Evolutionary conservation across 257 asterid species (phyloP).

Genomic region (Echium plantagineum): DNA sequence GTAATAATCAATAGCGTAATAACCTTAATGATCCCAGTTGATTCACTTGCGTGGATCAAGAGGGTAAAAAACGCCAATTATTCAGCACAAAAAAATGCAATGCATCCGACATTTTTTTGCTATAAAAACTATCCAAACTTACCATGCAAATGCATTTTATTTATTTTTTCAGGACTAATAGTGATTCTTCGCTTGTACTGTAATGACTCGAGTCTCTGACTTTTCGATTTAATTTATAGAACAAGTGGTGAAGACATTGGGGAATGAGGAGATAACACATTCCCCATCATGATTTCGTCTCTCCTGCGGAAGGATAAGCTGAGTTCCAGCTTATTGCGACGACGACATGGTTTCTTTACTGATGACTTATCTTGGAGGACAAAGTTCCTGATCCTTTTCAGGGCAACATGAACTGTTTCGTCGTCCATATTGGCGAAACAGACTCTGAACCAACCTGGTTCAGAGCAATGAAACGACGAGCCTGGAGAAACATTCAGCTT

Average conservation of each 20-base stretch:
- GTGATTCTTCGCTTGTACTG: too few relatives aligned
- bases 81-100: neutral
- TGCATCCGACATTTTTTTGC: neutral
- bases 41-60: neutral
- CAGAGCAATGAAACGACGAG: conserved; percentile 56
- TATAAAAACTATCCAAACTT: neutral
- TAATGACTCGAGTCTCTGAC: too few relatives aligned
- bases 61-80: neutral
- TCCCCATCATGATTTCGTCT: conserved; percentile 38
- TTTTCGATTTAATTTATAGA: conserved; percentile 19
- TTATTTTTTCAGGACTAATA: too few relatives aligned
- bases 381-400: conserved; percentile 42
- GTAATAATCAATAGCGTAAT: neutral
- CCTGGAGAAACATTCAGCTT: conserved; percentile 77
- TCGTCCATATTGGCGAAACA: conserved; percentile 80
- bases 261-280: conserved; percentile 52
- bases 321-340: conserved; percentile 49
- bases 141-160: too few relatives aligned
- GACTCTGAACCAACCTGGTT: conserved; percentile 81
- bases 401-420: conserved; percentile 35
- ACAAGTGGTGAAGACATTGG: conserved; percentile 79
- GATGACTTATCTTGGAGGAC: conserved; percentile 24
- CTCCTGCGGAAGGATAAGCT: conserved; percentile 54
- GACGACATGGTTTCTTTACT: conserved; percentile 25
- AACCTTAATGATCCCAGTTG: neutral